A percentile compares a stretch with the other conserved stretches of the same genome.
Evolutionary conservation across 768 basidiomycete genomes (phyloP).

Genomic region (Xerocomellus dryophilus): DNA sequence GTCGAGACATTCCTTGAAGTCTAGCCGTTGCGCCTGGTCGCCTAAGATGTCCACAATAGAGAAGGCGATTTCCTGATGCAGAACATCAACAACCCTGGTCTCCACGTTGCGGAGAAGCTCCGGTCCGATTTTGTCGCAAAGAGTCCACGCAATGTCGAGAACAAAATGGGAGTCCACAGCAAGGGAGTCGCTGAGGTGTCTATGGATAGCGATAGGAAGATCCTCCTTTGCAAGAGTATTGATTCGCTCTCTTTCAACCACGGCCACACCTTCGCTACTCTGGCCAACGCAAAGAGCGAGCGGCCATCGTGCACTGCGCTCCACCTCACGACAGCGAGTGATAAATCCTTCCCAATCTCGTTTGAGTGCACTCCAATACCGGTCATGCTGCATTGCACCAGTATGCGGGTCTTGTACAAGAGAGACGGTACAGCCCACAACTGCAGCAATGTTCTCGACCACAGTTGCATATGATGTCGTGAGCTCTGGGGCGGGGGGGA

Average conservation of each 20-base stretch:
- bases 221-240: slow-evolving; percentile 65
- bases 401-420: slow-evolving; percentile 73
- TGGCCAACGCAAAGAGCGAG: slow-evolving; percentile 55
- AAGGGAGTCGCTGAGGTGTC: slow-evolving; percentile 44
- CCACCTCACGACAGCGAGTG: slow-evolving; percentile 85
- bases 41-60: slow-evolving; percentile 71
- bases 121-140: slow-evolving; percentile 59
- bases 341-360: slow-evolving; percentile 96
- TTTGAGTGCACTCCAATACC: slow-evolving; percentile 82
- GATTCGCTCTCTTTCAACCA: slow-evolving; percentile 77
- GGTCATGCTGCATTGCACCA: slow-evolving; percentile 72
- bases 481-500: slow-evolving; percentile 54
- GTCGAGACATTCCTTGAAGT: slow-evolving; percentile 56
- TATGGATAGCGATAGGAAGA: slow-evolving; percentile 56
- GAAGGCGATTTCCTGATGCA: slow-evolving; percentile 77
- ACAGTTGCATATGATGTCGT: slow-evolving; percentile 61
- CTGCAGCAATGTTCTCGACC: slow-evolving; percentile 71
- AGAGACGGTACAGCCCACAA: slow-evolving; percentile 83
- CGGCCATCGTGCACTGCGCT: slow-evolving; percentile 81
- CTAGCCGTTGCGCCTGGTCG: slow-evolving; percentile 55
- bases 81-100: slow-evolving; percentile 53
- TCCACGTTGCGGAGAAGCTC: slow-evolving; percentile 57
- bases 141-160: slow-evolving; percentile 59
- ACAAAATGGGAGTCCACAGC: slow-evolving; percentile 53
- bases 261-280: slow-evolving; percentile 44